Conservation (phyloP, 495 filamentous ascomycete species). For the Lophiotrema nucula region DNA sequence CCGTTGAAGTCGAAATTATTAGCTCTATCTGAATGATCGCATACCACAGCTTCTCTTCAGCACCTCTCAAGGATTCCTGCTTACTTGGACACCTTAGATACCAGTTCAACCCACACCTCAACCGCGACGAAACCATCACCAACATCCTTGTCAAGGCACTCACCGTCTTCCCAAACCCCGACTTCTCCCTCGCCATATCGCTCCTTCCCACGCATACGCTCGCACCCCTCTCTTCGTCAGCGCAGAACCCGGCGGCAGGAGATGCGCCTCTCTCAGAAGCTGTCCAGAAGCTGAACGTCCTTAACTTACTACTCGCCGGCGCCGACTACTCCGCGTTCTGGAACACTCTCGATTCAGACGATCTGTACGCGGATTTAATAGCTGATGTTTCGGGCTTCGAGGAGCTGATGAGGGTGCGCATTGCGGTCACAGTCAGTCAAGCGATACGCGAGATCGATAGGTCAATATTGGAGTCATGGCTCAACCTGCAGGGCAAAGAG, state of each 20-base stretch:
- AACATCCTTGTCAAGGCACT: constrained; percentile 98
- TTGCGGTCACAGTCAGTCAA: constrained; percentile 85
- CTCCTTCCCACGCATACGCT: constrained; percentile 81
- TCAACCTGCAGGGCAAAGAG: constrained; percentile 70
- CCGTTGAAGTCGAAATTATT: constrained; percentile 56
- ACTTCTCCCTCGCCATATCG: constrained; percentile 90
- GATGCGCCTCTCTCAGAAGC: constrained; percentile 72
- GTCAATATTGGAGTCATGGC: constrained; percentile 77
- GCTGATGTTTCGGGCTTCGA: constrained; percentile 96
- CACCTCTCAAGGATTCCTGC: constrained; percentile 1
- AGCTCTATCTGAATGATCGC: constrained; percentile 61
- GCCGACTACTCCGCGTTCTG: constrained; percentile 91
- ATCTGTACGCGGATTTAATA: constrained; percentile 92
- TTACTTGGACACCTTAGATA: constrained; percentile 59
- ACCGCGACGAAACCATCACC: constrained; percentile 93
- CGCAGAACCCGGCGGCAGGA: constrained; percentile 44
- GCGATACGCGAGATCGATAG: constrained; percentile 79
- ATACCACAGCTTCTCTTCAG: background rate
- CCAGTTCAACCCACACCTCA: constrained; percentile 99
- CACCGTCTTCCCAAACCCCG: constrained; percentile 93
- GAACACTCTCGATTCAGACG: constrained; percentile 86
- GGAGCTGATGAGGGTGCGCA: constrained; percentile 88
- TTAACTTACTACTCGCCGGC: constrained; percentile 80
- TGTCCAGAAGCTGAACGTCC: constrained; percentile 78
- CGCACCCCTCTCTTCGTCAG: constrained; percentile 49